Conservation (phyloP, 352 stramenopile species). For the Thraustochytrium striatum region DNA sequence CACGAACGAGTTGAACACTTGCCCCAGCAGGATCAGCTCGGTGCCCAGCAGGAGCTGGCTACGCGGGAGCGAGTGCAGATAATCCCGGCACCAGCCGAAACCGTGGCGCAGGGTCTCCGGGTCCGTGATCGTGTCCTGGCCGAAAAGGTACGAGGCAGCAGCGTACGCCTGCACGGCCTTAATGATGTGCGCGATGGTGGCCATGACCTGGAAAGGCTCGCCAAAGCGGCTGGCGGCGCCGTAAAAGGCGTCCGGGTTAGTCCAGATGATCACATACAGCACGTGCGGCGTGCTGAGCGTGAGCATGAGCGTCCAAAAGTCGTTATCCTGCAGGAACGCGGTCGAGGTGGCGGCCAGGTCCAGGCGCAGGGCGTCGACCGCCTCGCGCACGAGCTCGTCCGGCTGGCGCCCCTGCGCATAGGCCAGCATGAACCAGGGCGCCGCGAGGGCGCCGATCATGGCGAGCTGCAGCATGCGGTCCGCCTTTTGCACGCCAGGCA, state of each 20-base stretch:
- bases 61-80: neutral
- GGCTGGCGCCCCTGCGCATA: neutral
- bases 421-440: neutral
- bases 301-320: constrained; percentile 18
- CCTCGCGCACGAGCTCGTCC: neutral
- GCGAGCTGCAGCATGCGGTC: constrained; percentile 6
- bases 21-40: constrained; percentile 36
- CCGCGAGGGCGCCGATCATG: neutral
- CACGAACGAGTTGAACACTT: constrained; percentile 49
- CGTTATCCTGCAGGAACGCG: neutral
- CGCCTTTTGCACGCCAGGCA: constrained; percentile 14
- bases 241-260: constrained; percentile 27
- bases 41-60: constrained; percentile 17
- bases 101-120: neutral
- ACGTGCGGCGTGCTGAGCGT: constrained; percentile 43
- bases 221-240: constrained; percentile 12
- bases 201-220: constrained; percentile 47
- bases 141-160: constrained; percentile 29
- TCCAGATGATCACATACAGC: constrained; percentile 46
- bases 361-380: neutral
- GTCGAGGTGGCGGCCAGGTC: neutral
- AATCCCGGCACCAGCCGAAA: too few relatives aligned
- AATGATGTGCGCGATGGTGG: constrained; percentile 22
- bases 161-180: constrained; percentile 27
- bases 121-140: neutral